Base-by-base conservation (phyloP, 1,284 basidiomycete species). In the Meira nashicola region DNA sequence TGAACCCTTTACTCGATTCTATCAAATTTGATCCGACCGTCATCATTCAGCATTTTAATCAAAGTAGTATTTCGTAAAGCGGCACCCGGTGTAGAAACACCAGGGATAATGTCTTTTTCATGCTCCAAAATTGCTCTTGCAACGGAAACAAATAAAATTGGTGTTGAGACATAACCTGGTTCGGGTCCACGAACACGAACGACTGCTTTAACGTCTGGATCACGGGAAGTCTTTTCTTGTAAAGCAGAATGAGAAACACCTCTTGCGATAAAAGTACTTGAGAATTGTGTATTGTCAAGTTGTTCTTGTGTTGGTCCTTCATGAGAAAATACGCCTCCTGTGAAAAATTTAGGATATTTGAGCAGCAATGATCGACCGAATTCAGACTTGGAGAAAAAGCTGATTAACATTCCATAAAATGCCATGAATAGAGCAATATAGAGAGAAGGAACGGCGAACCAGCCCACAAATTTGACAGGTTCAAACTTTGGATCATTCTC, bases 251-350 rank as follows among this genome's bases (percentile, higher is more conserved):
- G 17, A 28, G 57, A 59, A 39, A 60, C 50, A 15, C 63, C 63
- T 10, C 60, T 44, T 8, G 55, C 56, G 17, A 57, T 53, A 19
- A 65, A 39, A 2, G 56, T 62, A 5, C 39, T 52, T 7, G 37
- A 10, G 47, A 65, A 65, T 9, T 39, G 43, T 15, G 59, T 50
- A 8, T 17, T 44, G 6, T 54, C 39, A 19, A 63, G 52, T 46
- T 65, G 63, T 15, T 44, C 43, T 37, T 39, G 23, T 11, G 55
- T 62, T 6, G 63, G 63, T 28, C 63, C 60, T 46, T 65, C 56
- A 41, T 63, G 50, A 28, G 47, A 53, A 39, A 62, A 63, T n/a
- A 50, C 21, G n/a, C 63, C 63, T 21, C 17, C 39, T 15, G 51
- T 55, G 40, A 63, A 65, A 10, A 54, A 11, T 37, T 41, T 55